Base-by-base conservation (phyloP, 2,329 filamentous ascomycete genomes). In the Pseudonectria buxi region DNA sequence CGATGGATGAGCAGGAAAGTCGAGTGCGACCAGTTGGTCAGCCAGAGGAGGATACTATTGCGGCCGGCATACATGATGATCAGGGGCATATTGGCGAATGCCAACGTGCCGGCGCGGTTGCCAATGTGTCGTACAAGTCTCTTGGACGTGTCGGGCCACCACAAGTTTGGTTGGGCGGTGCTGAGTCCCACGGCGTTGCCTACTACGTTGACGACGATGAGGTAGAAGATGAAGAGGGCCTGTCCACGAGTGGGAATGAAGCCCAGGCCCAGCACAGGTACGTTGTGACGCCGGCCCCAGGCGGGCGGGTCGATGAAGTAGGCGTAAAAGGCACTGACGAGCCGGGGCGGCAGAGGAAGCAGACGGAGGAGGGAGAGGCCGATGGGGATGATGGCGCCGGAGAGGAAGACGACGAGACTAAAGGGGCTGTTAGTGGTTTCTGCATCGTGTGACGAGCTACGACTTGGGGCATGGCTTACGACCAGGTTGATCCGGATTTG, bases 1-100 rank as follows among this genome's bases (percentile, higher is more conserved):
- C 69, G 59, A 41, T 76, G 71, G 0, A 73, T 53, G 0, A 73
- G 47, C 3, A 73, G 40, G 34, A 59, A 73, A 0, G 71, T 74
- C 0, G 61, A 60, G 40, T 70, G 64, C 1, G 57, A 63, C 68
- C 69, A 74, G 43, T 68, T 61, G 1, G 71, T 72, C 2, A 71
- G 27, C 53, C 61, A 67, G 0, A 73, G 57, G 0, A 72, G 56
- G 3, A 72, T 14, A 35, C 68, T 72, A 43, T 74, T 73, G 1
- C 71, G 54, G 0, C 61, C 55, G 0, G 63, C 57, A 35, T 65
- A 72, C 3, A 74, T 56, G 10, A 72, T 49, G 0, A 65, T 32
- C 0, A 73, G 44, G 0, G 68, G 61, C 0, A 68, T 32, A 7
- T 65, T 59, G 5, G 60, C 59, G 30, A 68, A 64, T 4, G 52